Conservation (phyloP, 305 asterid genomes). For the Fraxinus dipetala region DNA sequence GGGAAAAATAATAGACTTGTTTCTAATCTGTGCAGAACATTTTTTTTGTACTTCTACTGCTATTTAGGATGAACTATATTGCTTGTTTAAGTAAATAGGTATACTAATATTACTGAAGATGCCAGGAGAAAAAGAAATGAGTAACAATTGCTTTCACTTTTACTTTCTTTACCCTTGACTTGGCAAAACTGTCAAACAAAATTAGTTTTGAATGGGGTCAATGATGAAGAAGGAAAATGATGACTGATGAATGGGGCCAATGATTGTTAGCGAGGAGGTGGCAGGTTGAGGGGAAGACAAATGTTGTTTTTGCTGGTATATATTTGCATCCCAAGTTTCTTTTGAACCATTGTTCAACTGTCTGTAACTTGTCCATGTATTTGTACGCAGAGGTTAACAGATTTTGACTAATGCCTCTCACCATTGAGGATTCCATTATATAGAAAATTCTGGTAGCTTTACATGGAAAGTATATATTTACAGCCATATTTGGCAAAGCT, state of each 20-base stretch:
- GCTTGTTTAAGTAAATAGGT: constrained; percentile 14
- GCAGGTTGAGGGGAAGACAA: neutral
- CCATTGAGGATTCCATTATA: neutral
- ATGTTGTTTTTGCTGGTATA: neutral
- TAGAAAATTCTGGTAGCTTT: neutral
- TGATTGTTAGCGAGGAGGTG: neutral
- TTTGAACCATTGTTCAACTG: neutral
- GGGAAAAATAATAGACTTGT: neutral
- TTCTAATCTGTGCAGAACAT: neutral
- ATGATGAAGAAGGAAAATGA: neutral
- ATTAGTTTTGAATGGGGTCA: neutral
- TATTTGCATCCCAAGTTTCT: neutral
- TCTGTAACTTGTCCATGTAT: neutral
- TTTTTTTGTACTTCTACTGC: neutral
- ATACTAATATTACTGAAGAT: constrained; percentile 5
- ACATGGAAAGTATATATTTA: neutral
- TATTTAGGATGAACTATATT: constrained; percentile 20
- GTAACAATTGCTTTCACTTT: neutral
- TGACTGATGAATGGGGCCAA: neutral
- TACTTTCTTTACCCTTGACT: neutral
- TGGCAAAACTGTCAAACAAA: neutral
- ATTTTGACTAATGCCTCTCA: neutral
- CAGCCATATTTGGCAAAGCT: neutral
- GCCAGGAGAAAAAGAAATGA: neutral
- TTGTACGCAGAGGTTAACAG: neutral